phyloP scores from a whole-genome alignment of 2,329 filamentous ascomycete genomes.

The Monosporascus cannonballus region DNA sequence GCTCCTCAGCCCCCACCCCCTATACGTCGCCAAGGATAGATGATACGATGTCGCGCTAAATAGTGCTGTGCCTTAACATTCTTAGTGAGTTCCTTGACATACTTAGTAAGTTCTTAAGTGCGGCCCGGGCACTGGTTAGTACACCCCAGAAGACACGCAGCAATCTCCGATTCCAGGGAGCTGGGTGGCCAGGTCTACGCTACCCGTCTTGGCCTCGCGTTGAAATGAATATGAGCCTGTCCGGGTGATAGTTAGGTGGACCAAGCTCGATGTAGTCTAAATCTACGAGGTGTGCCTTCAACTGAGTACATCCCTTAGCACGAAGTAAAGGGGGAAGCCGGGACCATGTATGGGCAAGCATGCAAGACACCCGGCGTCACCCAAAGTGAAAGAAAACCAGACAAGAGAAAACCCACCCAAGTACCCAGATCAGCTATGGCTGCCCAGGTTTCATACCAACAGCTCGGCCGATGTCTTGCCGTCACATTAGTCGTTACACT shows the following conservation, averaged over 20 bases:
- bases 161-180: too few species aligned
- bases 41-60: too few species aligned
- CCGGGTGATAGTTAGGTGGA: too few species aligned
- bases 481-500: background rate
- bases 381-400: background rate
- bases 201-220: background rate
- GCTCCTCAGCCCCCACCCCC: too few species aligned
- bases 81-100: too few species aligned
- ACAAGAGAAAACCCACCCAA: background rate
- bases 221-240: too few species aligned
- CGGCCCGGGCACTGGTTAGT: too few species aligned
- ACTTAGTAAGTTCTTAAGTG: too few species aligned
- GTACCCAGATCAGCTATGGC: background rate
- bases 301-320: background rate
- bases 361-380: background rate
- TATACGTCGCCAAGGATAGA: too few species aligned
- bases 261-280: background rate
- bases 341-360: background rate
- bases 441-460: background rate
- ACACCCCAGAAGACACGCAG: too few species aligned
- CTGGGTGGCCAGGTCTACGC: background rate
- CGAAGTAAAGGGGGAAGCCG: background rate
- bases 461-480: background rate
- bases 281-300: background rate
- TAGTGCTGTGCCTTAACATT: too few species aligned